Percentiles rank a stretch among this genome's conserved stretches.
These are phyloP conservation scores for Eucalyptus melliodora DNA, from an alignment of 345 rosid genomes.

Conservation along the genomic window DNA sequence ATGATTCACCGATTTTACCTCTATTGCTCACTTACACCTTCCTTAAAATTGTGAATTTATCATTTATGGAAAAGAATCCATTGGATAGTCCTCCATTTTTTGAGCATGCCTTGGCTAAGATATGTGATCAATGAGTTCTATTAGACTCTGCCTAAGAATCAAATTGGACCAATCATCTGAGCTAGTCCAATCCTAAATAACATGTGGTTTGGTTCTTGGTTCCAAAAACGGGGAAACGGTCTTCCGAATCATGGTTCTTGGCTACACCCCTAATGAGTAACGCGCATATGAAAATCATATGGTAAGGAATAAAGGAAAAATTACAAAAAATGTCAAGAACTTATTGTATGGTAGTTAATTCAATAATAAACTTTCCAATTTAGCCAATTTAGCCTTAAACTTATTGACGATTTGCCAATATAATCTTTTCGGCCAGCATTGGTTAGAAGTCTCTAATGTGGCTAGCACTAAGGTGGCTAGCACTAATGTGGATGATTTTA, in stretches of 20 bases:
- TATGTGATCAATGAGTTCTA: not conserved
- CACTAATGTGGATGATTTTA: not conserved
- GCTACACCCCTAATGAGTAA: not conserved
- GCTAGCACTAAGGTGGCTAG: not conserved
- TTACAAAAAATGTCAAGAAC: not conserved
- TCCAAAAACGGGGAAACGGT: not conserved
- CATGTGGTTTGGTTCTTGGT: not conserved
- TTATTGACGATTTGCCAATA: not conserved
- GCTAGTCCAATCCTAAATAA: not conserved
- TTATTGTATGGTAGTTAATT: not conserved
- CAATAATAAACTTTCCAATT: not conserved
- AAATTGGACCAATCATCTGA: accelerated
- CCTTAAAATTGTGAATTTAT: not conserved
- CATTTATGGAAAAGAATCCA: not conserved
- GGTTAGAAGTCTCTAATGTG: not conserved
- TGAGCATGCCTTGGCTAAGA: not conserved
- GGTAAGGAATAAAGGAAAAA: not conserved
- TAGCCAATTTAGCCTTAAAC: not conserved
- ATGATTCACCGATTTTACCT: not conserved
- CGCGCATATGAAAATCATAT: not conserved
- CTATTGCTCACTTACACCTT: not conserved
- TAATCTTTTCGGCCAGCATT: not conserved
- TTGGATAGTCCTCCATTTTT: not conserved
- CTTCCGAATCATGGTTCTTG: too few species aligned
- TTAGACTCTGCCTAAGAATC: accelerated